phyloP scores from a whole-genome alignment of 352 stramenopile species.

The Halophytophthora batemanensis region DNA sequence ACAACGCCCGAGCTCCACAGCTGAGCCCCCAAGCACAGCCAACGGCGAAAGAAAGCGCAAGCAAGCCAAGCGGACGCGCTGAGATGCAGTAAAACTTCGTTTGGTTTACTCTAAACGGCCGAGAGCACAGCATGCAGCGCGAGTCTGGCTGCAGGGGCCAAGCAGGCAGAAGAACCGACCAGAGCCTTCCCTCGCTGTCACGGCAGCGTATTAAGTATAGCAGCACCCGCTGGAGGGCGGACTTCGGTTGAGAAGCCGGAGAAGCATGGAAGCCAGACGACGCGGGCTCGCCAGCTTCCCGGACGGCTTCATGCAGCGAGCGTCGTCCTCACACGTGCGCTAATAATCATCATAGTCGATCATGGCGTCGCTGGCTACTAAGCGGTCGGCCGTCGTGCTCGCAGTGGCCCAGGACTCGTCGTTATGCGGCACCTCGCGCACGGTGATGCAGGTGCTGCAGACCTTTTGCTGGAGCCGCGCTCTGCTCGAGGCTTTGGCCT shows the following conservation, averaged over 20 bases:
- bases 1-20: not conserved
- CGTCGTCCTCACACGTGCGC: conserved; percentile 7
- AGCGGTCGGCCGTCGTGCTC: conserved; percentile 42
- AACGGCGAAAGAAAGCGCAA: not conserved
- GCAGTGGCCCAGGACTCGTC: conserved; percentile 43
- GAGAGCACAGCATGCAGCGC: not conserved
- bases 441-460: conserved; percentile 69
- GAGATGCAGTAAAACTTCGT: conserved; percentile 20
- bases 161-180: not conserved
- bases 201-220: not conserved
- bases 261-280: no score
- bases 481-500: conserved; percentile 39
- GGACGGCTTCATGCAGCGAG: not conserved
- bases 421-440: conserved; percentile 44
- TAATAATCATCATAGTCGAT: conserved; percentile 60
- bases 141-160: no score
- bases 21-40: not conserved
- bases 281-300: no score
- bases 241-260: no score
- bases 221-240: not conserved
- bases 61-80: not conserved
- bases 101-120: conserved; percentile 22
- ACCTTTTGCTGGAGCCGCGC: conserved; percentile 52
- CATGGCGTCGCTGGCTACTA: conserved; percentile 50
- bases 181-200: conserved; percentile 10